Evolutionary conservation across 164 flowering plant genomes (phyloP).

Genomic region (Santalum album): DNA sequence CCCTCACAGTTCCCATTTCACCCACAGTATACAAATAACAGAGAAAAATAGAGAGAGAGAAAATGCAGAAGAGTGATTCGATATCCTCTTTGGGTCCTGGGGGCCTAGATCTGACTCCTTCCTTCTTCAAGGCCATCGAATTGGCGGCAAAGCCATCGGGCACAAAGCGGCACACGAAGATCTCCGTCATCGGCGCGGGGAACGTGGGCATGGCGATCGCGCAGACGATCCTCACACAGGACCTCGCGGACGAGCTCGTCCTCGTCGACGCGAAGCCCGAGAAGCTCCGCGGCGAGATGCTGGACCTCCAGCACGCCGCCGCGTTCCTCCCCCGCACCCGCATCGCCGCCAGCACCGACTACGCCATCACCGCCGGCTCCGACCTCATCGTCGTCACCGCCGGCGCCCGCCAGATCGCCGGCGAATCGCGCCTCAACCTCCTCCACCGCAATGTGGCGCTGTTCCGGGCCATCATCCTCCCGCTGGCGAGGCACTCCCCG

Average conservation of each 20-base stretch:
- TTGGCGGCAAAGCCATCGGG: constrained; percentile 34
- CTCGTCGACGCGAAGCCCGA: constrained; percentile 69
- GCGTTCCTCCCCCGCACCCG: constrained; percentile 75
- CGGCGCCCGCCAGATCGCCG: constrained; percentile 62
- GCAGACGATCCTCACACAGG: constrained; percentile 80
- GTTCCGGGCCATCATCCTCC: constrained; percentile 40
- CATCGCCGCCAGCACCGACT: constrained; percentile 53
- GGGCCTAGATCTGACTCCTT: constrained; percentile 42
- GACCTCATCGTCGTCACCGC: constrained; percentile 77
- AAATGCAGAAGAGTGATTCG: constrained; percentile 38
- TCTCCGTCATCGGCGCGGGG: constrained; percentile 74
- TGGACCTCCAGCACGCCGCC: constrained; percentile 76
- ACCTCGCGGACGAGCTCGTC: constrained; percentile 64
- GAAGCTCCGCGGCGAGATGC: constrained; percentile 82
- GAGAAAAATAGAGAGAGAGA: too few relatives aligned
- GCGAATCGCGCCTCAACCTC: constrained; percentile 62
- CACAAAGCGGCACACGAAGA: constrained; percentile 47
- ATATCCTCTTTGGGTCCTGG: constrained; percentile 42
- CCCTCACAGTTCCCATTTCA: too few relatives aligned
- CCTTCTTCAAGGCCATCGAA: constrained; percentile 50
- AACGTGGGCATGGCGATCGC: constrained; percentile 91
- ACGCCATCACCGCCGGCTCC: constrained; percentile 47
- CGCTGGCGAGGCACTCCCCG: constrained; percentile 39
- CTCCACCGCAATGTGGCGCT: constrained; percentile 54
- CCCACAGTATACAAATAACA: too few relatives aligned